phyloP scores from a whole-genome alignment of 352 stramenopile genomes.

The Halophytophthora polymorphica region DNA sequence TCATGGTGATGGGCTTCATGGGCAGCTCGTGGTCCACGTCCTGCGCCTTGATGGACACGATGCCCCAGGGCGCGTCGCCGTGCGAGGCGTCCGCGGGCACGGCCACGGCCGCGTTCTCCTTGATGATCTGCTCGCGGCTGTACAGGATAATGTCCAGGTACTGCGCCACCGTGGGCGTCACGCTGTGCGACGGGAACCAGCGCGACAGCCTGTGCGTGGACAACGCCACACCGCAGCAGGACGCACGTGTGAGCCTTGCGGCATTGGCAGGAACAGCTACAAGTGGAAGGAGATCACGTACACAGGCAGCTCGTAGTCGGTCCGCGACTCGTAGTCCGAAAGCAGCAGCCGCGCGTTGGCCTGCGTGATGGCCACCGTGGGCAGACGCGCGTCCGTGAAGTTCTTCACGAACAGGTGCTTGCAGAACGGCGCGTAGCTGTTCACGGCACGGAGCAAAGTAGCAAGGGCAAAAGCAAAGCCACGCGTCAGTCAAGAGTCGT shows the following conservation, averaged over 20 bases:
- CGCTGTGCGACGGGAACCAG: constrained; percentile 91
- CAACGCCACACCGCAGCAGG: constrained; percentile 4
- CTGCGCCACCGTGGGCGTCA: constrained; percentile 86
- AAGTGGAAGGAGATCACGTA: constrained; percentile 23
- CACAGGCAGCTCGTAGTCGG: constrained; percentile 93
- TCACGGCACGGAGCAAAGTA: not conserved
- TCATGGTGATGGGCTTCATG: constrained; percentile 98
- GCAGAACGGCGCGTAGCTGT: constrained; percentile 97
- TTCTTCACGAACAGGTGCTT: constrained; percentile 98
- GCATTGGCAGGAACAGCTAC: not conserved
- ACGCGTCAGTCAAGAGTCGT: not conserved
- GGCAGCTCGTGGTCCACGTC: constrained; percentile 94
- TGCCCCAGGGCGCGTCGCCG: constrained; percentile 87
- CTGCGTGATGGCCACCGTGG: constrained; percentile 90
- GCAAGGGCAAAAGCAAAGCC: not conserved
- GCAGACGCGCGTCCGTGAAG: constrained; percentile 87
- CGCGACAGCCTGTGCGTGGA: constrained; percentile 48
- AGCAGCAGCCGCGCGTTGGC: constrained; percentile 92
- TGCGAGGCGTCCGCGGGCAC: constrained; percentile 36
- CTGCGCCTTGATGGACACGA: constrained; percentile 97
- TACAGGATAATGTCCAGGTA: constrained; percentile 98
- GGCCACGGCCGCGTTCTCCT: constrained; percentile 90
- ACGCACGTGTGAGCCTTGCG: too few species aligned
- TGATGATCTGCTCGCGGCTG: constrained; percentile 96
- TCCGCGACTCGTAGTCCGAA: constrained; percentile 93